Percentiles rank a stretch among this genome's conserved stretches.
Evolutionary conservation across 176 grass and related monocot species (phyloP).

Genomic region (Pharus latifolius): DNA sequence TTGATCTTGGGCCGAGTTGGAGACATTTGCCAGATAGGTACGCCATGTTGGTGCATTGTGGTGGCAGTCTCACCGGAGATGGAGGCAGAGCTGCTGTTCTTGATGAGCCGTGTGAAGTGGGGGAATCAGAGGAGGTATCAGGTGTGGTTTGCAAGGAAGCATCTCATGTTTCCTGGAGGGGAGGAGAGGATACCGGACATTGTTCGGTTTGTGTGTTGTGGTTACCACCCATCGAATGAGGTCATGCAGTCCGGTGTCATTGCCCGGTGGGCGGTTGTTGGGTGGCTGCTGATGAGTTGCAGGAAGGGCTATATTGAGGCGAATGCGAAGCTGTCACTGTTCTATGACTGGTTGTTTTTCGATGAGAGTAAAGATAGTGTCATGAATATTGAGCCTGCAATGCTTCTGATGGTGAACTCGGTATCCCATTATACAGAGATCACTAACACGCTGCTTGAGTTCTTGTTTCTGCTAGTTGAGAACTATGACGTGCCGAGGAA

Average conservation of each 20-base stretch:
- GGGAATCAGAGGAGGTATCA: slow-evolving; percentile 73
- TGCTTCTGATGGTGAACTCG: slow-evolving; percentile 89
- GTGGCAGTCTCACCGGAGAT: slow-evolving; percentile 57
- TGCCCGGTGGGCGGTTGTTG: slow-evolving; percentile 69
- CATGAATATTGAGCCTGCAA: slow-evolving; percentile 91
- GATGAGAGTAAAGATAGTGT: slow-evolving; percentile 39
- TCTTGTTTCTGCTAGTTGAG: slow-evolving; percentile 82
- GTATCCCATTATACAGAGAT: slow-evolving; percentile 70
- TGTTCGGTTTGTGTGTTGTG: slow-evolving; percentile 66
- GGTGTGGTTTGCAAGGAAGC: slow-evolving; percentile 70
- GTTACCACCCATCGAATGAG: slow-evolving; percentile 56
- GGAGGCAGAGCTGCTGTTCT: slow-evolving; percentile 75
- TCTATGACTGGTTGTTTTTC: slow-evolving; percentile 90
- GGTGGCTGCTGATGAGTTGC: slow-evolving; percentile 71
- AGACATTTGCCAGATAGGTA: slow-evolving; percentile 28
- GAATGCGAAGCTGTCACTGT: slow-evolving; percentile 71
- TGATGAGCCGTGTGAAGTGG: slow-evolving; percentile 76
- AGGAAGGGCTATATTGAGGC: slow-evolving; percentile 53
- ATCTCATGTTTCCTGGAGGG: slow-evolving; percentile 46
- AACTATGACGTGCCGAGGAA: slow-evolving; percentile 71
- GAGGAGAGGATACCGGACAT: slow-evolving; percentile 71
- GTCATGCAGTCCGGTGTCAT: slow-evolving; percentile 63
- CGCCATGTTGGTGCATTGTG: slow-evolving; percentile 14
- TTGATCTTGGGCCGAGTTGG: background rate
- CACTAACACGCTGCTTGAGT: slow-evolving; percentile 70